Conservation (phyloP, 495 filamentous ascomycete genomes). For the Chaetomium fimeti region DNA sequence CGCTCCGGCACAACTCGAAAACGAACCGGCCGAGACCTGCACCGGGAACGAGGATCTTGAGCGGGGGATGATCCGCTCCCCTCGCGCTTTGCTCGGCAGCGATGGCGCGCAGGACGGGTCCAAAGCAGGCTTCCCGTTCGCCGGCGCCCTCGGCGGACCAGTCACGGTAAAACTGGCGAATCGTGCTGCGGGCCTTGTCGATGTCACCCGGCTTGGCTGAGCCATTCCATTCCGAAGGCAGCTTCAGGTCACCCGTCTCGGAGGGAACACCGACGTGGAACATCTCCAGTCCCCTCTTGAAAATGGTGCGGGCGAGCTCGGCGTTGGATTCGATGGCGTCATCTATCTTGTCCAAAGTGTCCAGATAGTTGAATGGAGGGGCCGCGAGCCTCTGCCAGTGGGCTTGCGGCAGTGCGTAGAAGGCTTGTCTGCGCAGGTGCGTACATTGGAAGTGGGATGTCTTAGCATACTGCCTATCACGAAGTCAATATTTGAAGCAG, state of each 20-base stretch:
- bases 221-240: constrained; percentile 59
- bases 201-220: constrained; percentile 66
- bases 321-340: constrained; percentile 87
- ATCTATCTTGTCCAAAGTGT: constrained; percentile 74
- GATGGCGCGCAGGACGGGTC: constrained; percentile 65
- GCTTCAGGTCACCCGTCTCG: constrained; percentile 20
- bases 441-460: constrained; percentile 82
- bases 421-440: constrained; percentile 81
- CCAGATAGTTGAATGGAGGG: constrained; percentile 77
- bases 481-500: constrained; percentile 7
- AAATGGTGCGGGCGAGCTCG: constrained; percentile 74
- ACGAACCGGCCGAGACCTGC: constrained; percentile 85
- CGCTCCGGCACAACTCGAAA: constrained; percentile 75
- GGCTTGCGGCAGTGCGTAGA: constrained; percentile 80
- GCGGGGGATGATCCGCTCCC: constrained; percentile 31
- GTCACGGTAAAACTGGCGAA: constrained; percentile 92
- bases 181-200: constrained; percentile 85
- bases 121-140: constrained; percentile 75
- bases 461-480: constrained; percentile 75
- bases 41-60: constrained; percentile 81
- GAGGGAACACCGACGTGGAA: constrained; percentile 52
- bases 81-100: constrained; percentile 50
- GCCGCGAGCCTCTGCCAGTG: constrained; percentile 79
- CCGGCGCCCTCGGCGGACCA: constrained; percentile 76
- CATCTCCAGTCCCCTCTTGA: constrained; percentile 60